Evolutionary conservation across 1,284 basidiomycete species (phyloP), one percentile per base, ranked within the genome.

Genomic region (Ceratobasidium sp.): DNA sequence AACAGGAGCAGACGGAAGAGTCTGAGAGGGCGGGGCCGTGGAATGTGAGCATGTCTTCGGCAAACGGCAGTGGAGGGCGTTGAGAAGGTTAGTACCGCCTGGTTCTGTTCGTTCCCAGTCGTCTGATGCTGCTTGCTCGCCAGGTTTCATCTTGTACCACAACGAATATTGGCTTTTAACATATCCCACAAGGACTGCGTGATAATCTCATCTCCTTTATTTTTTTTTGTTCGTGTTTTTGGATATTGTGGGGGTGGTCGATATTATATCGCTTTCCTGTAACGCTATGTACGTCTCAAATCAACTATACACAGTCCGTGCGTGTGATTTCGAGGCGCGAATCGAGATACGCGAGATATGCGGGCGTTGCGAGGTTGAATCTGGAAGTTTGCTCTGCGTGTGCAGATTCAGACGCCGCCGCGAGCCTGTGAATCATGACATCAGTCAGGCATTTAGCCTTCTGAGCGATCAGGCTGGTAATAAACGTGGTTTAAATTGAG

Each of bases 191-290:
- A 58, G 64, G 64, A 69, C 64, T 21, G 33, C 59, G 23, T 56
- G 56, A 59, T 58, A 58, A 36, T 58, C 21, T 36, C 51, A 6
- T 44, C 30, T 66, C 46, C 21, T 51, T 54, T 59, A 36, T 40
- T 21, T 64, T 16, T 58, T 28, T 21, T 42, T 28, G 40, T 69
- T 59, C 44, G 28, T 16, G 9, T 23, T 38, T 69, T 53, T 58
- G 36, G 36, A 0, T 23, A 4, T 36, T 18, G 46, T 40, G 18
- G 21, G 63, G 46, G 38, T 25, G 12, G 9, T 69, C 42, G 38
- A 58, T 46, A 56, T 64, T 58, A n/a, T 48, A 59, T 69, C 30
- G 40, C 66, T 69, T 46, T 69, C 54, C 36, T 59, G 66, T 69
- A 69, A 59, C 54, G 66, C 66, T 59, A 69, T 69, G 66, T 69